A percentile compares a stretch with the other conserved stretches of the same genome.
Conservation (phyloP, 108 stramenopile species). For the Conticribra weissflogii region DNA sequence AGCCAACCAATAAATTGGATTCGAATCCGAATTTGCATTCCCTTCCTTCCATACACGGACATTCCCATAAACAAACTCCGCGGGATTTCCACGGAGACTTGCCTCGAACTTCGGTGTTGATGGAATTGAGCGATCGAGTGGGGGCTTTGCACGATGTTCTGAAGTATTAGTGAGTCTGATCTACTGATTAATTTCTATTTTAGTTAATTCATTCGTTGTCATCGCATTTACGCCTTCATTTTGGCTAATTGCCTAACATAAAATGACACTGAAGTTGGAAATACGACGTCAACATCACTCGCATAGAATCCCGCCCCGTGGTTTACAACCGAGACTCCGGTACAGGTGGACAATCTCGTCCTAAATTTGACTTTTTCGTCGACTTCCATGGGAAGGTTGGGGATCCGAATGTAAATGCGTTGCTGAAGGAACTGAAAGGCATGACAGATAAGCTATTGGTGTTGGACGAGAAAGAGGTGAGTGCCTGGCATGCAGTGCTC, state of each 20-base stretch:
- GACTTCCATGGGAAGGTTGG: constrained; percentile 74
- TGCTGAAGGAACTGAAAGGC: constrained; percentile 56
- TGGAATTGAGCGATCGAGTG: constrained; percentile 86
- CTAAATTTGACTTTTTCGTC: constrained; percentile 82
- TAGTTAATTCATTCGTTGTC: neutral
- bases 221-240: no score
- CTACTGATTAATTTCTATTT: neutral
- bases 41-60: neutral
- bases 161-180: constrained; percentile 61
- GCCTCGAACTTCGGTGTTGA: constrained; percentile 76
- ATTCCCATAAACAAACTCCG: neutral
- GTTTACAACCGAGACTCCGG: constrained; percentile 9
- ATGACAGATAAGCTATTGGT: constrained; percentile 74
- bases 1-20: neutral
- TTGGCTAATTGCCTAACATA: no score
- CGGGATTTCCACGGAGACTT: constrained; percentile 3
- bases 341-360: constrained; percentile 1
- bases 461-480: constrained; percentile 85
- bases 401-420: constrained; percentile 60
- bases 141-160: constrained; percentile 91
- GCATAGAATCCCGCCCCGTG: constrained; percentile 88
- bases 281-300: constrained; percentile 89
- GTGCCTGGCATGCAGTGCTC: no score
- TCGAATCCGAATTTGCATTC: constrained; percentile 1
- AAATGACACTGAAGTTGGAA: constrained; percentile 63